These are phyloP conservation scores for Solanum dulcamara DNA, from an alignment of 257 asterid species.

Conservation along the genomic window DNA sequence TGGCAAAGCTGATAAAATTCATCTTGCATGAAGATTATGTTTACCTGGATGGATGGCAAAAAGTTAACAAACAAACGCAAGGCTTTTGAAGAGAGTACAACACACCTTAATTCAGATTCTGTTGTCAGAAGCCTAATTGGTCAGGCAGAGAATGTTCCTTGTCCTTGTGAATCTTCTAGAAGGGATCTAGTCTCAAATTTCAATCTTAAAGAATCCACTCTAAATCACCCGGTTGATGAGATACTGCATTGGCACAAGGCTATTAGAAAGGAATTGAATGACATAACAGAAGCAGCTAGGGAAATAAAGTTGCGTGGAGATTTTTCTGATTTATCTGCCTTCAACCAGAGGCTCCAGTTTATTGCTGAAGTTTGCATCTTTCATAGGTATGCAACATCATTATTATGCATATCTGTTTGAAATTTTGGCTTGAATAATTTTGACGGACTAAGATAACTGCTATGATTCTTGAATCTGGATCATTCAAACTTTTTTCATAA, in stretches of 20 bases:
- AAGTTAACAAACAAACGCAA: conserved; percentile 71
- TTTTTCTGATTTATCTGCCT: conserved; percentile 71
- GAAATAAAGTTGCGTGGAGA: conserved; percentile 69
- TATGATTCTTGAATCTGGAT: background rate
- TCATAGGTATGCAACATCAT: conserved; percentile 50
- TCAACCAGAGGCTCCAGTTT: conserved; percentile 76
- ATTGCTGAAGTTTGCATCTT: conserved; percentile 97
- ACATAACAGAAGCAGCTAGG: conserved; percentile 84
- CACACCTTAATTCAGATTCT: conserved; percentile 7
- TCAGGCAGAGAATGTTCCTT: conserved; percentile 22
- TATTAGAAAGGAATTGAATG: conserved; percentile 72
- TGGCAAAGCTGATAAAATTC: conserved; percentile 25
- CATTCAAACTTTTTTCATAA: background rate
- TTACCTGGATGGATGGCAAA: conserved; percentile 93
- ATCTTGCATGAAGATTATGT: conserved; percentile 50
- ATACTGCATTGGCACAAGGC: conserved; percentile 94
- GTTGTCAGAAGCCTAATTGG: conserved; percentile 16
- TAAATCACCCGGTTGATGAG: conserved; percentile 62
- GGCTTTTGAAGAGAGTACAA: conserved; percentile 36
- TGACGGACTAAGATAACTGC: background rate
- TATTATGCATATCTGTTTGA: background rate
- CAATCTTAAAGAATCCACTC: conserved; percentile 17
- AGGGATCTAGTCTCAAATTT: conserved; percentile 28
- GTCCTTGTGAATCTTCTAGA: conserved; percentile 43
- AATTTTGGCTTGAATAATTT: background rate